Evolutionary conservation across 2,329 filamentous ascomycete species (phyloP), one percentile per base, ranked within the genome.

Genomic region (Paracamarosporium sp.): DNA sequence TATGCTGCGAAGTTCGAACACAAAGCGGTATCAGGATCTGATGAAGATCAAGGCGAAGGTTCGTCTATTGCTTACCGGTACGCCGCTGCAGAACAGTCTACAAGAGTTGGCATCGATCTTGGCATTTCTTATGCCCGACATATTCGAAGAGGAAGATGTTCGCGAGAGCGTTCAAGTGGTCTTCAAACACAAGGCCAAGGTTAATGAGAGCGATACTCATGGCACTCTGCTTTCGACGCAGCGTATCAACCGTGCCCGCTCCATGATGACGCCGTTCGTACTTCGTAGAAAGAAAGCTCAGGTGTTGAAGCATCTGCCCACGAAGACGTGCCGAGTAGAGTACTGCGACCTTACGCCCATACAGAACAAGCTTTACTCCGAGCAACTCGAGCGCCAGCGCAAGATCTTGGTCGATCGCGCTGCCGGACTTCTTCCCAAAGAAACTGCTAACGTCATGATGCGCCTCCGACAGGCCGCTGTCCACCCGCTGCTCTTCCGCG

Each of bases 251-350:
- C 86, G 93, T 43, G 95, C 95, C 2, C 88, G 93, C 53, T 92
- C 90, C 0, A 99, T 99, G 82, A 87, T 99, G 70, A 92, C 93
- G 24, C 95, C 95, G 0, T 99, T 99, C 72, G 95, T 99, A 53
- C 81, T 99, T 2, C 92, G 96, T 61, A 87, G 95, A 7, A 94
- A 95, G 79, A 99, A 99, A 80, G 87, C 91, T 47, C 93, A 98
- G 70, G 93, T 97, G 8, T 83, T 98, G 43, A 83, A 85, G 45
- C 90, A 95, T 70, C 84, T 99, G 62, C 93, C 95, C 0, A 82
- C 83, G 50, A 98, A 98, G 80, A 87, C 85, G 11, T 87, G 88
- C 58, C 86, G 87, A 3, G 88, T 97, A 1, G 88, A 93, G 60
- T 90, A 90, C 70, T 97, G 94, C 75, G 86, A 90, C 5, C 87